Evolutionary conservation across 2,329 filamentous ascomycete genomes (phyloP), one percentile per base, ranked within the genome.

Genomic region (Aspergillus unguis): DNA sequence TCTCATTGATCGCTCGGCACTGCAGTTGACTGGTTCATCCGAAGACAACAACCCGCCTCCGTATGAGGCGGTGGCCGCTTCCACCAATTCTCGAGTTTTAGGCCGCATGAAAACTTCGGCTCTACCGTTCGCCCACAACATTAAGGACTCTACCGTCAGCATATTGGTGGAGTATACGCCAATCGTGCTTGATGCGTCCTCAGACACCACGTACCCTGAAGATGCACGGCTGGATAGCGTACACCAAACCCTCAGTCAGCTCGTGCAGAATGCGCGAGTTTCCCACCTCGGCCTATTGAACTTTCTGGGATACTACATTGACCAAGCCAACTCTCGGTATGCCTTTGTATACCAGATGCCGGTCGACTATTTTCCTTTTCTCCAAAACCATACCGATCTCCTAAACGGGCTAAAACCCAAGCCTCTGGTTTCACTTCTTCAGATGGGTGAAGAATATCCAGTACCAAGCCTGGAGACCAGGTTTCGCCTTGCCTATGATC

Each of bases 281-380:
- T 72, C 70, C 7, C 73, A 74, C 46, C 62, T 74, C 32, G 72
- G 70, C 10, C 58, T 75, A 26, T 59, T 78, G 56, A 71, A 69
- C 48, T 75, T 78, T 46, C 57, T 78, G 6, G 75, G 75, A 2
- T 85, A 82, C 62, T 82, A 68, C 51, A 61, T 84, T 53, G 82
- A 85, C 65, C 80, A 83, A 62, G 73, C 76, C 2, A 75, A 75
- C 50, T 77, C 81, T 42, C 80, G 82, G 1, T 82, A 83, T 62
- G 82, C 80, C 6, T 75, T 85, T 45, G 76, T 85, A 10, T 85
- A 84, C 54, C 80, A 84, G 58, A 75, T 85, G 53, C 81, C 81
- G 6, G 72, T 77, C 25, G 65, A 72, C 50, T 71, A 75, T 52
- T 74, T 78, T 58, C 67, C 70, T n/a, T 69, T 77, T 55, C 54